These are phyloP conservation scores for Pezicula rhizophila DNA, from an alignment of 2,329 filamentous ascomycete genomes.

Conservation along the genomic window DNA sequence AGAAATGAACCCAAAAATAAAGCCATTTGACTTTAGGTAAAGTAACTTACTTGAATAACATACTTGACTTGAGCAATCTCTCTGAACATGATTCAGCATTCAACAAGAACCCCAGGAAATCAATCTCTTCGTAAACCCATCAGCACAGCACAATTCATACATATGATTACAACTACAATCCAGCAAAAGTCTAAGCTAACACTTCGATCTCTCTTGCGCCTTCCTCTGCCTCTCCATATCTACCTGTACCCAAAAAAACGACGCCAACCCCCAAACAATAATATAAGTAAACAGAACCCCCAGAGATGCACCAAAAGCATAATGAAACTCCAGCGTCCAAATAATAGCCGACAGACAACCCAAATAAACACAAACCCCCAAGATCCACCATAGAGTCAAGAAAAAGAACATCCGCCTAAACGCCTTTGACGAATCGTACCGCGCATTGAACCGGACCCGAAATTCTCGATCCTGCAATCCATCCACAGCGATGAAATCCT, in stretches of 20 bases:
- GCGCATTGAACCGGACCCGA: slow-evolving; percentile 14
- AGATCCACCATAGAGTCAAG: slow-evolving; percentile 17
- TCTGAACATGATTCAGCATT: too few species aligned
- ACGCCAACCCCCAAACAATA: slow-evolving; percentile 12
- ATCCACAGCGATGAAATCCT: slow-evolving; percentile 21
- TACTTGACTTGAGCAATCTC: too few species aligned
- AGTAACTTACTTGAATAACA: too few species aligned
- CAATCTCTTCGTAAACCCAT: too few species aligned
- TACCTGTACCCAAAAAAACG: slow-evolving; percentile 10
- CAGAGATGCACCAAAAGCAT: slow-evolving; percentile 15
- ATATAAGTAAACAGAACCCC: slow-evolving; percentile 16
- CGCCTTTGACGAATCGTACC: slow-evolving; percentile 12
- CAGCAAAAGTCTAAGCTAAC: too few species aligned
- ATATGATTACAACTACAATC: too few species aligned
- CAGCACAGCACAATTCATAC: too few species aligned
- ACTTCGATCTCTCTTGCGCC: slow-evolving; percentile 3
- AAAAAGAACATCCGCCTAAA: slow-evolving; percentile 14
- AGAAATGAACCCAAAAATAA: too few species aligned
- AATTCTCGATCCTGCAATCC: slow-evolving; percentile 20
- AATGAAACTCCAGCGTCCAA: slow-evolving; percentile 18
- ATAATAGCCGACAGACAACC: slow-evolving; percentile 16
- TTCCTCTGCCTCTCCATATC: slow-evolving; percentile 11
- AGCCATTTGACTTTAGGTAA: too few species aligned
- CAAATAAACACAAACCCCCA: slow-evolving; percentile 12
- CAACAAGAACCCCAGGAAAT: too few species aligned